Evolutionary conservation across 257 asterid species (phyloP).

Genomic region (Marsdenia floribunda): DNA sequence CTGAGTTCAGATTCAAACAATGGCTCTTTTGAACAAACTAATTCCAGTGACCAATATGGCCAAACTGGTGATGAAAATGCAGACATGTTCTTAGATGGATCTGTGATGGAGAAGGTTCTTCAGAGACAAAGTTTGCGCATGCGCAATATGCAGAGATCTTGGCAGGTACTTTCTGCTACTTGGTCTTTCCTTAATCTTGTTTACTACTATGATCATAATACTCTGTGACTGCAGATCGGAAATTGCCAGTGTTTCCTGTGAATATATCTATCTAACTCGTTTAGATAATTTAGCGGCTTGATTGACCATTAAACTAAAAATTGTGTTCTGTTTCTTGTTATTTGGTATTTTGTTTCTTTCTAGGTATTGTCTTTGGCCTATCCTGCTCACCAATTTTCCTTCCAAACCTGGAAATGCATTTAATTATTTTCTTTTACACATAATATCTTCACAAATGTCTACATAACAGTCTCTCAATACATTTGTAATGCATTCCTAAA

Average conservation of each 20-base stretch:
- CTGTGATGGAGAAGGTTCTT: conserved; percentile 95
- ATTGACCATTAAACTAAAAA: background rate
- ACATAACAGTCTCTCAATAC: background rate
- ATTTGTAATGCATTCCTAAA: background rate
- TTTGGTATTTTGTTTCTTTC: background rate
- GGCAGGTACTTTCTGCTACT: conserved; percentile 57
- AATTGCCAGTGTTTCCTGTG: background rate
- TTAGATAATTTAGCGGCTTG: background rate
- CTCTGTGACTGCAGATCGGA: background rate
- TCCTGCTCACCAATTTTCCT: background rate
- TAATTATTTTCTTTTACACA: background rate
- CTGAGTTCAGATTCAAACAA: conserved; percentile 37
- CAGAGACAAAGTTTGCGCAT: conserved; percentile 93
- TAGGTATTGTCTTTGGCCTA: background rate
- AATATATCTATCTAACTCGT: background rate
- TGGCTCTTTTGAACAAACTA: conserved; percentile 30
- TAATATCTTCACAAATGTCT: background rate
- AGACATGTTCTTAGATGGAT: conserved; percentile 67
- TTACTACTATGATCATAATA: background rate
- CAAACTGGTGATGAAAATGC: conserved; percentile 46
- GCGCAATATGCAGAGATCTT: conserved; percentile 93
- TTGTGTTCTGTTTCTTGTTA: conserved; percentile 8
- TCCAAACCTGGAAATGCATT: background rate
- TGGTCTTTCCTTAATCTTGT: conserved; percentile 7
- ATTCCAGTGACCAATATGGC: conserved; percentile 32